phyloP scores from a whole-genome alignment of 2,329 filamentous ascomycete species.

The Fusarium sp. region DNA sequence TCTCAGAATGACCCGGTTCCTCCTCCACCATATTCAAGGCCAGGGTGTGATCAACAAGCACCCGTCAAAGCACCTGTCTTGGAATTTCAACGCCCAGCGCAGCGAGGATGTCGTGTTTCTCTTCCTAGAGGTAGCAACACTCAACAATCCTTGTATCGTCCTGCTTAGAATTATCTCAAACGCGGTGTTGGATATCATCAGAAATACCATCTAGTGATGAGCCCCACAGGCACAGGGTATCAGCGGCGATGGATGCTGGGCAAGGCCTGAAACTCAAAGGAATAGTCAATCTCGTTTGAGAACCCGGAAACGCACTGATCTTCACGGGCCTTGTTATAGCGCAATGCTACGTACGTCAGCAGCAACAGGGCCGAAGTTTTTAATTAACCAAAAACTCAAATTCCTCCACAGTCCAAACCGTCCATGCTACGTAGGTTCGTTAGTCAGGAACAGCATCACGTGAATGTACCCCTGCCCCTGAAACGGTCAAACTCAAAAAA shows the following conservation, averaged over 20 bases:
- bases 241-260: constrained; percentile 10
- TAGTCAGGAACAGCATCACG: constrained; percentile 3
- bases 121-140: not conserved
- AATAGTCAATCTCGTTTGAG: constrained; percentile 20
- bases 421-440: no score
- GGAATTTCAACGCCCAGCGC: constrained; percentile 23
- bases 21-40: constrained; percentile 9
- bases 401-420: not conserved
- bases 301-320: constrained; percentile 6
- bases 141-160: constrained; percentile 16
- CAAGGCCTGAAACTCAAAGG: constrained; percentile 20
- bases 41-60: not conserved
- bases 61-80: constrained; percentile 8
- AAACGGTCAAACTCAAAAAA: constrained; percentile 1
- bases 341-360: constrained; percentile 6
- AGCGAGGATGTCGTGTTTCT: constrained; percentile 4
- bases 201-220: not conserved
- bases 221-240: not conserved
- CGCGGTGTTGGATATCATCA: not conserved
- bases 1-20: constrained; percentile 1
- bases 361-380: constrained; percentile 24
- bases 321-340: not conserved
- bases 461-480: constrained; percentile 2
- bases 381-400: constrained; percentile 1
- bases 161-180: no score